Percentiles rank a stretch among this genome's conserved stretches.
These are phyloP conservation scores for Scytalidium lignicola DNA, from an alignment of 2,329 filamentous ascomycete species.

Conservation along the genomic window DNA sequence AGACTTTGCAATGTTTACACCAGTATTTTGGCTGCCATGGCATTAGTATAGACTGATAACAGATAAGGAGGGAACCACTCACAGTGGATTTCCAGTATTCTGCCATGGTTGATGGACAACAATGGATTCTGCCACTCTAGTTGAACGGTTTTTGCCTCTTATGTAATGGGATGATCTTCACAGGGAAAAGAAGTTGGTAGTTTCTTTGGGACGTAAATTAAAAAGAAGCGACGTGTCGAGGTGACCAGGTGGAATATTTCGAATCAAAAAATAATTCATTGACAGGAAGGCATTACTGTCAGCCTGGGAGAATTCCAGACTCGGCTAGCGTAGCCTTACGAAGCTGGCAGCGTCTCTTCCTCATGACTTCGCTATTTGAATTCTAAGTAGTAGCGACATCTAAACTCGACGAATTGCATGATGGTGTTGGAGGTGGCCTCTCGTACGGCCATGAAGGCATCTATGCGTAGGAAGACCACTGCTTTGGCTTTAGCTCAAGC, in stretches of 20 bases:
- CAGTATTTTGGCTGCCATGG: constrained; percentile 72
- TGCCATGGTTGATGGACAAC: constrained; percentile 55
- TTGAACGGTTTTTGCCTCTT: no score
- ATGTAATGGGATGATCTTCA: no score
- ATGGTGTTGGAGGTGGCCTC: constrained; percentile 20
- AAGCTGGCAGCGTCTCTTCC: background rate
- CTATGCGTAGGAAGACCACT: constrained; percentile 14
- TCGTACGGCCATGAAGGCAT: constrained; percentile 16
- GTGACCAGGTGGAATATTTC: background rate
- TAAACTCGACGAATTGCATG: background rate
- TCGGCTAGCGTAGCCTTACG: background rate
- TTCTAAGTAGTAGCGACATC: background rate
- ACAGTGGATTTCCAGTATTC: constrained; percentile 98
- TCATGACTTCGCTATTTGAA: background rate
- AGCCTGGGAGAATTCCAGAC: background rate
- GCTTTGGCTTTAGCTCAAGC: constrained; percentile 10
- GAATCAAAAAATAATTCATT: background rate
- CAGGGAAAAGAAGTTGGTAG: no score
- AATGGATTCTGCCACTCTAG: background rate
- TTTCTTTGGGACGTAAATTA: no score
- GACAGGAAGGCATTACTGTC: background rate
- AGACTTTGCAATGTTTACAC: constrained; percentile 95
- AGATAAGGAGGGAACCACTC: constrained; percentile 19
- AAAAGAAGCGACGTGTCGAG: no score
- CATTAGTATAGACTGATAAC: constrained; percentile 11